These are phyloP conservation scores for Microbotryum saponariae DNA, from an alignment of 1,284 basidiomycete genomes.

Conservation along the genomic window DNA sequence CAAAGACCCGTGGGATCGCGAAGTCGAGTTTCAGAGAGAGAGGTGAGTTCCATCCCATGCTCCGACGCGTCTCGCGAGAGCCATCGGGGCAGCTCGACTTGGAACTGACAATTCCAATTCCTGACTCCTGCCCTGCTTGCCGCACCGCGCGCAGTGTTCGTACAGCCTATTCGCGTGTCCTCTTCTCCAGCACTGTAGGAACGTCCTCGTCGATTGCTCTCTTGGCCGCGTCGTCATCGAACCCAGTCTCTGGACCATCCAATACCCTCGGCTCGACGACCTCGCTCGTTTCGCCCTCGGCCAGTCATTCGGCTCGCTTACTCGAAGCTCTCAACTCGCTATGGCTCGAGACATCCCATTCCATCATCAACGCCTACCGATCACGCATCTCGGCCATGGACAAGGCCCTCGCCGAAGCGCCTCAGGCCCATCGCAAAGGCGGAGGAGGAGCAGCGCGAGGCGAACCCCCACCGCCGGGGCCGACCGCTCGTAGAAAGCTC, in stretches of 20 bases:
- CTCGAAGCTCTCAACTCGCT: constrained; percentile 62
- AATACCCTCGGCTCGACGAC: neutral
- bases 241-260: neutral
- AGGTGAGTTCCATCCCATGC: constrained; percentile 51
- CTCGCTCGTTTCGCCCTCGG: neutral
- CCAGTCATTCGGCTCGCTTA: neutral
- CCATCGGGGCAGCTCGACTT: neutral
- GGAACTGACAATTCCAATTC: constrained; percentile 6
- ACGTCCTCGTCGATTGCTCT: no score
- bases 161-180: constrained; percentile 61
- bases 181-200: constrained; percentile 48
- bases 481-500: constrained; percentile 57
- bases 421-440: constrained; percentile 17
- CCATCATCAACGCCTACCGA: constrained; percentile 76
- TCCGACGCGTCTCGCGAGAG: neutral
- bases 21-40: constrained; percentile 74
- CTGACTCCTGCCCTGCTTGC: constrained; percentile 20
- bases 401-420: constrained; percentile 33
- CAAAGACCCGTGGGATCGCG: constrained; percentile 68
- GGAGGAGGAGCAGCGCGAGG: constrained; percentile 18
- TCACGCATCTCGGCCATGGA: constrained; percentile 63
- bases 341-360: constrained; percentile 88
- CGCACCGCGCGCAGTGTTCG: constrained; percentile 53
- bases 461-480: constrained; percentile 43
- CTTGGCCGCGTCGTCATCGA: neutral